Percentiles rank a stretch among this genome's conserved stretches.
These are phyloP conservation scores for Thelonectria olida DNA, from an alignment of 2,329 filamentous ascomycete genomes.

Conservation along the genomic window DNA sequence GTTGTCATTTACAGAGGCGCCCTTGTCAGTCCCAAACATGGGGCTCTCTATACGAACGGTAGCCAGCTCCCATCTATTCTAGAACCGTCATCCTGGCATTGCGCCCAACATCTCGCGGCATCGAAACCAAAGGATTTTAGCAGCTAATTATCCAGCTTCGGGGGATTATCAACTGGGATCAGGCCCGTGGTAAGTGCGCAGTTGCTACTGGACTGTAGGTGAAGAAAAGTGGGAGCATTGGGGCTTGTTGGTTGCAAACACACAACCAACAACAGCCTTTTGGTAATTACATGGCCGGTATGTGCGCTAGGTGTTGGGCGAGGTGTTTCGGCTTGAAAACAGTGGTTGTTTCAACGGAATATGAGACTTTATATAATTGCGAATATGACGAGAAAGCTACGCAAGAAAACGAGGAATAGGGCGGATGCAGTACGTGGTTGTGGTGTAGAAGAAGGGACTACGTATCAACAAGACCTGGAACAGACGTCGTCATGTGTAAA, in stretches of 20 bases:
- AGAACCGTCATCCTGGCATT: neutral
- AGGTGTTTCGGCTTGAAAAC: neutral
- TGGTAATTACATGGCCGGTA: neutral
- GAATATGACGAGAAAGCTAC: neutral
- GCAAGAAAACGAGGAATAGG: too few relatives aligned
- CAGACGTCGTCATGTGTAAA: too few relatives aligned
- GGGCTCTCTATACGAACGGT: neutral
- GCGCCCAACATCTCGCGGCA: neutral
- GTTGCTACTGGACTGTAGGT: too few relatives aligned
- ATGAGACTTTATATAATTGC: neutral
- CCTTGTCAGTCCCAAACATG: neutral
- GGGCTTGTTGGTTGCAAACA: neutral
- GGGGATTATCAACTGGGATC: neutral
- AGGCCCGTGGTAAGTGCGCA: neutral
- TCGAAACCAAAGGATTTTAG: neutral
- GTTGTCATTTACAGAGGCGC: neutral
- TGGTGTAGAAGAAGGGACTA: too few relatives aligned
- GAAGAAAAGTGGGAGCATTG: neutral
- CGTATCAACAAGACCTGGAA: too few relatives aligned
- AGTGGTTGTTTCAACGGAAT: neutral
- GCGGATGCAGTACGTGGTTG: too few relatives aligned
- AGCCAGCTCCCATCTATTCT: neutral
- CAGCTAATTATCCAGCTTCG: neutral
- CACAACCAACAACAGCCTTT: neutral
- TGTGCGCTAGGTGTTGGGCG: neutral